phyloP scores from a whole-genome alignment of 169 alveolate genomes.

The Eimeria tenella region DNA sequence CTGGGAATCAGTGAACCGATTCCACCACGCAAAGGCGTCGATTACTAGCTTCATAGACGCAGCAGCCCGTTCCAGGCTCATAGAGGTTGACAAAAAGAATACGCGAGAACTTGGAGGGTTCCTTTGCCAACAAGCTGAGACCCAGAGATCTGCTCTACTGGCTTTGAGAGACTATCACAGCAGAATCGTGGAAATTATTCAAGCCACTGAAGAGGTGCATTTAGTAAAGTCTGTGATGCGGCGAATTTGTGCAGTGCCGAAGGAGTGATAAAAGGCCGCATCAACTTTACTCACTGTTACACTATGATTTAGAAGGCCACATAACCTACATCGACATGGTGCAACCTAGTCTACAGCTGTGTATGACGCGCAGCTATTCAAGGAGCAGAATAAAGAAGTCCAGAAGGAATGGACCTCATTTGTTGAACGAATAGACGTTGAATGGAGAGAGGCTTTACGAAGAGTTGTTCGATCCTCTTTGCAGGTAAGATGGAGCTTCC shows the following conservation, averaged over 20 bases:
- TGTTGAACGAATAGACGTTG: constrained; percentile 33
- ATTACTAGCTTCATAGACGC: constrained; percentile 27
- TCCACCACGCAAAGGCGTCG: constrained; percentile 23
- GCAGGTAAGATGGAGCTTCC: constrained; percentile 80
- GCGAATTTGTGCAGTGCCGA: neutral
- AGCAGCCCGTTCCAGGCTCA: constrained; percentile 25
- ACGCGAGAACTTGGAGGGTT: constrained; percentile 43
- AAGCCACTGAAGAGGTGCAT: constrained; percentile 36
- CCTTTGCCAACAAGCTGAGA: constrained; percentile 48
- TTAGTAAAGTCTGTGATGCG: neutral
- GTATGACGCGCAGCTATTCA: constrained; percentile 81
- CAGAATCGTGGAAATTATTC: constrained; percentile 85
- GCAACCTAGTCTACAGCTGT: neutral
- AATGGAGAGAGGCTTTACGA: constrained; percentile 87
- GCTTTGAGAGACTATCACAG: constrained; percentile 81
- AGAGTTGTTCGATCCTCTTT: constrained; percentile 88
- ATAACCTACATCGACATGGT: neutral
- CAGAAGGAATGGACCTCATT: constrained; percentile 83
- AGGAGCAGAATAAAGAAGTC: constrained; percentile 84
- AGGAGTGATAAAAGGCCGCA: neutral
- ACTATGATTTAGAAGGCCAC: too few relatives aligned
- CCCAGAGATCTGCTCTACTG: constrained; percentile 10
- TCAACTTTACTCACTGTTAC: neutral
- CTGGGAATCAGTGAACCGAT: constrained; percentile 87
- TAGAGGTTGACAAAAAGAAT: constrained; percentile 44